Conservation (phyloP, 2,329 filamentous ascomycete genomes). For the Trichophyton benhamiae region DNA sequence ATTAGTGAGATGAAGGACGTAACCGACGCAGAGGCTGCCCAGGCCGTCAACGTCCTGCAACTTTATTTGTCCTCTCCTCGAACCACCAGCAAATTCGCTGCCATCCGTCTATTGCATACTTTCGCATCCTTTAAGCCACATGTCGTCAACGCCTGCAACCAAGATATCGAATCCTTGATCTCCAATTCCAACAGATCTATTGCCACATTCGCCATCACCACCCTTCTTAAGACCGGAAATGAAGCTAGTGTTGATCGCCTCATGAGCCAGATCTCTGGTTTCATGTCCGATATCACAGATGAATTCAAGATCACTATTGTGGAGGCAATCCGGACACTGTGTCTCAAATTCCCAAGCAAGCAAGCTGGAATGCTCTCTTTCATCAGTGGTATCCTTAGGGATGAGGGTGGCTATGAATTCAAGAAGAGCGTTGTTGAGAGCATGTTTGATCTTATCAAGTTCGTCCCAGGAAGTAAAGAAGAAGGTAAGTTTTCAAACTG, state of each 20-base stretch:
- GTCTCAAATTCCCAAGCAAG: constrained; percentile 95
- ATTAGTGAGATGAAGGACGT: constrained; percentile 93
- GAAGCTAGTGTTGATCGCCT: constrained; percentile 91
- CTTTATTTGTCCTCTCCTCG: constrained; percentile 92
- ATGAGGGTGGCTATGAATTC: constrained; percentile 97
- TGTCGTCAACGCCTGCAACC: constrained; percentile 86
- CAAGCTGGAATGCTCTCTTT: constrained; percentile 97
- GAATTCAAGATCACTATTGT: constrained; percentile 99
- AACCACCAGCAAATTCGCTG: constrained; percentile 93
- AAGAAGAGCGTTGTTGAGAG: constrained; percentile 96
- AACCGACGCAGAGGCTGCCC: constrained; percentile 77
- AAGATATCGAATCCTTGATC: constrained; percentile 91
- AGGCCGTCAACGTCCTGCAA: constrained; percentile 89
- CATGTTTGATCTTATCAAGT: constrained; percentile 99
- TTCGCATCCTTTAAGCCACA: constrained; percentile 94
- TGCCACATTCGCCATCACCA: constrained; percentile 96
- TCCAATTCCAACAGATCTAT: constrained; percentile 96
- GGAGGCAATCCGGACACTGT: constrained; percentile 90
- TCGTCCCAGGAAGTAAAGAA: constrained; percentile 76
- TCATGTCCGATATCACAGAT: constrained; percentile 98
- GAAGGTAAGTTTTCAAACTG: constrained; percentile 35
- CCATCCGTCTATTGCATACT: constrained; percentile 88
- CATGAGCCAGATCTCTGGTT: constrained; percentile 96
- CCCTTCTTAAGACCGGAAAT: constrained; percentile 93
- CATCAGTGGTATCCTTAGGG: constrained; percentile 88